phyloP scores from a whole-genome alignment of 208 protist species.

The Leishmania turanica region DNA sequence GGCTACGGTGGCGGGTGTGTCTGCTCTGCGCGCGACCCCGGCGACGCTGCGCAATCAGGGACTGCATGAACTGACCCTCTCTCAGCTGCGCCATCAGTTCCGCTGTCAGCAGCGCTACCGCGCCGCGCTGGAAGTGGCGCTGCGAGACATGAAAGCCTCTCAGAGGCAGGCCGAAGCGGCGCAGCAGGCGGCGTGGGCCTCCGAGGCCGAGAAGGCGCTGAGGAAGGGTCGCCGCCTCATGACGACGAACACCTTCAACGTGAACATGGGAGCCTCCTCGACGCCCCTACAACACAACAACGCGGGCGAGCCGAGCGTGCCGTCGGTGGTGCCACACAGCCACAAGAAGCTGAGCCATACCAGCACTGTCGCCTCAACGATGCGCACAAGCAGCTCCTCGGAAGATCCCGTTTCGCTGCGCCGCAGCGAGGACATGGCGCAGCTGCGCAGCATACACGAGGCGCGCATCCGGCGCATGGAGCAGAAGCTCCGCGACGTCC shows the following conservation, averaged over 20 bases:
- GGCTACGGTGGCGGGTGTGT: background rate
- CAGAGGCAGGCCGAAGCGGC: slow-evolving; percentile 44
- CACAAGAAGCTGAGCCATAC: slow-evolving; percentile 23
- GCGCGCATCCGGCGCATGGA: slow-evolving; percentile 29
- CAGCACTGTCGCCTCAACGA: background rate
- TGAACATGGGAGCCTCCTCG: background rate
- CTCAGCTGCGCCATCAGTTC: slow-evolving; percentile 71
- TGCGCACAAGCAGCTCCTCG: slow-evolving; percentile 6
- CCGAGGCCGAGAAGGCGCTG: slow-evolving; percentile 52
- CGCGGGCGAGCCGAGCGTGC: background rate
- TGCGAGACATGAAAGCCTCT: slow-evolving; percentile 32
- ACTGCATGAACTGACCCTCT: slow-evolving; percentile 54
- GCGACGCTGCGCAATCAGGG: slow-evolving; percentile 17
- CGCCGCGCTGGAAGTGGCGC: slow-evolving; percentile 41
- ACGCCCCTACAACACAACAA: background rate
- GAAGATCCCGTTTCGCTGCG: slow-evolving; percentile 16
- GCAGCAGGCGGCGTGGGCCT: slow-evolving; percentile 51
- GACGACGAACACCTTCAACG: background rate
- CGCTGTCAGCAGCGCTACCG: slow-evolving; percentile 64
- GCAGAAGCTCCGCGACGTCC: slow-evolving; percentile 30
- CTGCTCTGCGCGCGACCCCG: background rate
- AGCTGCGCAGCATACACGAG: slow-evolving; percentile 18
- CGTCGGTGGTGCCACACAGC: background rate
- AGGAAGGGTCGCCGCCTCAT: slow-evolving; percentile 21
- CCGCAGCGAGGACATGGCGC: slow-evolving; percentile 21